Conservation (phyloP, 768 basidiomycete genomes). For the Russula sp. region DNA sequence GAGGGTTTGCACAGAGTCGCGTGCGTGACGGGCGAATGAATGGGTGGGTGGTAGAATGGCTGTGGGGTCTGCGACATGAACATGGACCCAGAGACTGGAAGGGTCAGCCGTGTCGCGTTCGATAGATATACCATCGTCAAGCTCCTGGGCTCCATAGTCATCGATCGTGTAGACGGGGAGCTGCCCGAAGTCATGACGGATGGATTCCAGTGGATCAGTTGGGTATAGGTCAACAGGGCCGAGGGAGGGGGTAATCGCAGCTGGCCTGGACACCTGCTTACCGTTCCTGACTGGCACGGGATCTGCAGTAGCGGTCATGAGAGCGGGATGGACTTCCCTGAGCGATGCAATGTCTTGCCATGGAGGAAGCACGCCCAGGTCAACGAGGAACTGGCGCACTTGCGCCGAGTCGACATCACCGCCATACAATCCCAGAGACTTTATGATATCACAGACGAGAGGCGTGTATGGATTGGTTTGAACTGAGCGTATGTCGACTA, state of each 20-base stretch:
- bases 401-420: constrained; percentile 29
- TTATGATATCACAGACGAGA: constrained; percentile 49
- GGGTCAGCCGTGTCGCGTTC: constrained; percentile 58
- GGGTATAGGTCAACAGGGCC: constrained; percentile 60
- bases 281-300: not conserved
- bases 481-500: constrained; percentile 39
- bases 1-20: constrained; percentile 38
- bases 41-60: constrained; percentile 67
- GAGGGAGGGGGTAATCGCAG: constrained; percentile 23
- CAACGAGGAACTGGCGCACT: constrained; percentile 46
- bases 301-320: not conserved
- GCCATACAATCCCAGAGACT: constrained; percentile 38
- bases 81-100: constrained; percentile 69
- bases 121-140: constrained; percentile 90
- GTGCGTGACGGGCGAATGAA: constrained; percentile 50
- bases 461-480: constrained; percentile 60
- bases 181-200: constrained; percentile 83
- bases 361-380: constrained; percentile 67
- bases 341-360: constrained; percentile 61
- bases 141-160: constrained; percentile 66
- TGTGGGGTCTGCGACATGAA: constrained; percentile 92
- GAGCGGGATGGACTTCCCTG: not conserved
- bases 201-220: constrained; percentile 53
- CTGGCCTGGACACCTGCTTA: not conserved
- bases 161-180: constrained; percentile 84